Evolutionary conservation across 179 eudicot genomes (phyloP).

Genomic region (Vitellaria paradoxa): DNA sequence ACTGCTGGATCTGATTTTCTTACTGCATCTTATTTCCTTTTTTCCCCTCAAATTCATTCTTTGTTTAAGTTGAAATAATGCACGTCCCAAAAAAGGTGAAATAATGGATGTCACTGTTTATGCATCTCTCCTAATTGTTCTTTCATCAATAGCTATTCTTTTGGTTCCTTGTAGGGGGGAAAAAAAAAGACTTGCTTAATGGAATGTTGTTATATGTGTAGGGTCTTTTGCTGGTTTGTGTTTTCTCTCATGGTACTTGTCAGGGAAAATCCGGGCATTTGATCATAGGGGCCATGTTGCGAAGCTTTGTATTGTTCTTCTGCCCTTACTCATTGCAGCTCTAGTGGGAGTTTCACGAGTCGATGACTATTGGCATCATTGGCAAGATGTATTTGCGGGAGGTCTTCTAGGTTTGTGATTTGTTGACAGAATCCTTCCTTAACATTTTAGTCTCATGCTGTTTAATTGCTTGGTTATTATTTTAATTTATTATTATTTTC

Average conservation of each 20-base stretch:
- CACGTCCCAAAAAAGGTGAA: not conserved
- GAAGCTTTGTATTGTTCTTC: conserved; percentile 68
- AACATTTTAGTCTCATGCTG: not conserved
- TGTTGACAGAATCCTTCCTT: conserved; percentile 2
- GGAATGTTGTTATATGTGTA: conserved; percentile 18
- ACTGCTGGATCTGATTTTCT: not conserved
- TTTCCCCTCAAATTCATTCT: not conserved
- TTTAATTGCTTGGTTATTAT: conserved; percentile 1
- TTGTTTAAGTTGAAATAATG: not conserved
- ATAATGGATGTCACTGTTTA: not conserved
- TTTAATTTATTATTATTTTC: not conserved
- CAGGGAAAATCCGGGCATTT: conserved; percentile 77
- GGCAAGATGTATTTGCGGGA: conserved; percentile 96
- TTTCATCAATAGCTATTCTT: not conserved
- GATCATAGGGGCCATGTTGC: conserved; percentile 90
- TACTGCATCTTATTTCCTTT: not conserved
- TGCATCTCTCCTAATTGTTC: not conserved
- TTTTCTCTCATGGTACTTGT: conserved; percentile 71
- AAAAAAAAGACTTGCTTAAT: not conserved
- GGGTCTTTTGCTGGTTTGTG: conserved; percentile 94
- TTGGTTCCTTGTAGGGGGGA: not conserved
- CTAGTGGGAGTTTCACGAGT: conserved; percentile 85
- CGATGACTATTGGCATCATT: conserved; percentile 98
- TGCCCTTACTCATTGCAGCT: conserved; percentile 67
- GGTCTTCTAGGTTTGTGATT: conserved; percentile 67